phyloP scores from a whole-genome alignment of 2,329 filamentous ascomycete genomes.

The Ascochyta pisi region DNA sequence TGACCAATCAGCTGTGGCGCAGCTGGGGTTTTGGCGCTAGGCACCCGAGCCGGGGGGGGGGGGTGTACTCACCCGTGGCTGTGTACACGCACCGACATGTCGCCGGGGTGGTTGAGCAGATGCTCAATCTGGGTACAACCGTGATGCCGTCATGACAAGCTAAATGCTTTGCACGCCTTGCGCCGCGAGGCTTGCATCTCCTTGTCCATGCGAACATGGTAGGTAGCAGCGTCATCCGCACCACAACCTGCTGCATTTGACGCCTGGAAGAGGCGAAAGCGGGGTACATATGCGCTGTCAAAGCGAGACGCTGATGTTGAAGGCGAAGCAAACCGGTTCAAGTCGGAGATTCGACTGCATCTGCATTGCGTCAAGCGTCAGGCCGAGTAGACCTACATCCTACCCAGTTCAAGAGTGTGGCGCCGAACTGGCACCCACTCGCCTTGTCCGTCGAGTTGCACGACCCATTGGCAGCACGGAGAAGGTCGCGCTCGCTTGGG shows the following conservation, averaged over 20 bases:
- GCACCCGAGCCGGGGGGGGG: too few species aligned
- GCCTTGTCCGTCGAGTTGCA: background rate
- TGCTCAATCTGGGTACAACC: background rate
- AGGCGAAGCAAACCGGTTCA: conserved; percentile 1
- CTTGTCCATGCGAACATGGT: conserved; percentile 1
- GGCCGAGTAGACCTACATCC: background rate
- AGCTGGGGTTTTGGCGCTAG: too few species aligned
- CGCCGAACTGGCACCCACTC: background rate
- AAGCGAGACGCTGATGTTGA: background rate
- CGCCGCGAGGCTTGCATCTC: conserved; percentile 5
- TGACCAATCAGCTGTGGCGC: too few species aligned
- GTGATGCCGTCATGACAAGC: conserved; percentile 9
- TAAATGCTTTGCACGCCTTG: conserved; percentile 1
- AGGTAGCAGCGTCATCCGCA: conserved; percentile 7
- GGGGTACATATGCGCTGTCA: conserved; percentile 9
- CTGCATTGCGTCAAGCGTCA: conserved; percentile 13
- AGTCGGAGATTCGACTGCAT: conserved; percentile 1
- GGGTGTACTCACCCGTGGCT: background rate
- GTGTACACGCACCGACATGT: background rate
- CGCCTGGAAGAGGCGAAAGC: conserved; percentile 6
- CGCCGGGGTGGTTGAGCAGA: background rate
- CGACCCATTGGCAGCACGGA: background rate
- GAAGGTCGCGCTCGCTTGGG: conserved; percentile 2
- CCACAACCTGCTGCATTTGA: background rate
- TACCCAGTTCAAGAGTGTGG: background rate